Conservation (phyloP, 2,329 filamentous ascomycete genomes). For the Hypoxylon sp. region DNA sequence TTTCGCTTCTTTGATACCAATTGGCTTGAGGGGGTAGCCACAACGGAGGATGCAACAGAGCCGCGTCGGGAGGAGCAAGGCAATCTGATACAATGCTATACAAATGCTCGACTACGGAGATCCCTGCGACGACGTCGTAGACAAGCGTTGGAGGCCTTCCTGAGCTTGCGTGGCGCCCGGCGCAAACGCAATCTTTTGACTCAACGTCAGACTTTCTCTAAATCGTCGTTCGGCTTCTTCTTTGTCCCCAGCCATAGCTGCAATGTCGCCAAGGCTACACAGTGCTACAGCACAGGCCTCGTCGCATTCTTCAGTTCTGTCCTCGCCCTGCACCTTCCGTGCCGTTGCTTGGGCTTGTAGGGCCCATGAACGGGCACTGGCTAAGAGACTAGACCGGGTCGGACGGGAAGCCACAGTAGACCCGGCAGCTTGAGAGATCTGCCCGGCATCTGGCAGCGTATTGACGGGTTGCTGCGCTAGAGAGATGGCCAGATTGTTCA, state of each 20-base stretch:
- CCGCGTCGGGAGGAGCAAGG: neutral
- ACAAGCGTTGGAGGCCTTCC: conserved; percentile 58
- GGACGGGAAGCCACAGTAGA: conserved; percentile 49
- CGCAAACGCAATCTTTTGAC: conserved; percentile 64
- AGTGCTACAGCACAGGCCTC: conserved; percentile 83
- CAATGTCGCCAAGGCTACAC: conserved; percentile 89
- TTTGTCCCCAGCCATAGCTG: conserved; percentile 76
- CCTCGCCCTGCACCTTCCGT: conserved; percentile 71
- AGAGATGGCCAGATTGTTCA: conserved; percentile 84
- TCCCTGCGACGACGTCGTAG: conserved; percentile 10
- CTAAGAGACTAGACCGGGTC: conserved; percentile 71
- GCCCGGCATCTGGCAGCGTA: conserved; percentile 44
- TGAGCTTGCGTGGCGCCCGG: conserved; percentile 65
- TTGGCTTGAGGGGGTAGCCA: neutral
- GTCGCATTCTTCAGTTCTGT: conserved; percentile 83
- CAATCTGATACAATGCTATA: neutral
- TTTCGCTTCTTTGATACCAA: neutral
- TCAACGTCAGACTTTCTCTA: conserved; percentile 73
- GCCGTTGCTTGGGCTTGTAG: conserved; percentile 78
- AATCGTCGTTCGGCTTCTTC: conserved; percentile 76
- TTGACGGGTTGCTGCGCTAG: conserved; percentile 74
- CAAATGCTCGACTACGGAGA: conserved; percentile 15
- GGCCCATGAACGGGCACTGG: conserved; percentile 82
- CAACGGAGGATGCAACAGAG: conserved; percentile 2
- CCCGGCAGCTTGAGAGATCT: conserved; percentile 48